A percentile compares a stretch with the other conserved stretches of the same genome.
Conservation (phyloP, 345 rosid species). For the Acer campestre region DNA sequence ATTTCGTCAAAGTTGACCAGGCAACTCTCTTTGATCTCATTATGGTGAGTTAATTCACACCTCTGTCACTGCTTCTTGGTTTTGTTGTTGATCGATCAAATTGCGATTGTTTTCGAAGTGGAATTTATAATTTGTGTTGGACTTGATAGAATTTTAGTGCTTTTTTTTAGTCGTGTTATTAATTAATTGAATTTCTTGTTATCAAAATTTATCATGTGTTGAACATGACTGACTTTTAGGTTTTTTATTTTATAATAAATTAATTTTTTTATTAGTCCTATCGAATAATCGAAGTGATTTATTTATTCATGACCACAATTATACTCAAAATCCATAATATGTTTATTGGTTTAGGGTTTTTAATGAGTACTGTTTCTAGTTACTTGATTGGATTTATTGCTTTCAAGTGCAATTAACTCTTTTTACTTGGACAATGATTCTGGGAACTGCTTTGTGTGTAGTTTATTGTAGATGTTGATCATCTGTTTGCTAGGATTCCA, state of each 20-base stretch:
- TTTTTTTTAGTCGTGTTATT: neutral
- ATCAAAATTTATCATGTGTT: too few species aligned
- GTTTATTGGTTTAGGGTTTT: too few species aligned
- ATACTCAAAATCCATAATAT: too few species aligned
- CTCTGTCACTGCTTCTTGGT: neutral
- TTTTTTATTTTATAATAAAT: too few species aligned
- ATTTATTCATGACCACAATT: too few species aligned
- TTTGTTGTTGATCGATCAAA: neutral
- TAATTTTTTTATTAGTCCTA: too few species aligned
- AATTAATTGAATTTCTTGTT: too few species aligned
- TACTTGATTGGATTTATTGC: too few species aligned
- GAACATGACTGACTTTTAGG: too few species aligned
- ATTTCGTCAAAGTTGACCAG: slow-evolving; percentile 56
- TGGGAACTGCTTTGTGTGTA: neutral
- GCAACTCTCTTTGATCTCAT: slow-evolving; percentile 57
- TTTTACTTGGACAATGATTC: neutral
- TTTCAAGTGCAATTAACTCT: too few species aligned
- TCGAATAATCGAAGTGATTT: too few species aligned
- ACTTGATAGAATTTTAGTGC: neutral
- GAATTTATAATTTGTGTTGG: neutral
- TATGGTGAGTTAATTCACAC: slow-evolving; percentile 33
- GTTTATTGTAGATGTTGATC: neutral
- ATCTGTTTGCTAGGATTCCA: neutral
- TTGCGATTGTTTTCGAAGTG: neutral
- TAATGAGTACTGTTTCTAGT: too few species aligned